Percentiles rank a stretch among this genome's conserved stretches.
Evolutionary conservation across 306 rosid genomes (phyloP).

Genomic region (Biancaea sappan): DNA sequence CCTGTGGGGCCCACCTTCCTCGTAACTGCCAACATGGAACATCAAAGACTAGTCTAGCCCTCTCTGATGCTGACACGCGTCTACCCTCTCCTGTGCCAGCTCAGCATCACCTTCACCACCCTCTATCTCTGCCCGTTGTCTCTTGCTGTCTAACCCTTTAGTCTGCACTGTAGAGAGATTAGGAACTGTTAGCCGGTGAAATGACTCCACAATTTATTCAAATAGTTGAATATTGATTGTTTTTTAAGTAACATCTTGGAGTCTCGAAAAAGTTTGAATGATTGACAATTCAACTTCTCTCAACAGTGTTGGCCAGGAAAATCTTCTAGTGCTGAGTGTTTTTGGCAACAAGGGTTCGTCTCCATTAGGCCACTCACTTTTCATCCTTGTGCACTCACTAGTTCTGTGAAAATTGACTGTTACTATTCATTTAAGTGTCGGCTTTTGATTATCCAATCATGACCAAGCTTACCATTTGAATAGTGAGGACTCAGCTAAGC

Average conservation of each 20-base stretch:
- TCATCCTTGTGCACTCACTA: background rate
- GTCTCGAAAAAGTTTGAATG: too few species aligned
- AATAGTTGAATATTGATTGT: too few species aligned
- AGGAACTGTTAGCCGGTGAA: too few species aligned
- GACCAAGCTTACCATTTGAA: background rate
- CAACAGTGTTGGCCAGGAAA: constrained; percentile 54
- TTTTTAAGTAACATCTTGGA: too few species aligned
- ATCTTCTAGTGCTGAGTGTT: constrained; percentile 51
- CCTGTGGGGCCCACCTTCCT: constrained; percentile 36
- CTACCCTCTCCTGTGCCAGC: background rate
- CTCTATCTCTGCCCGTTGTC: constrained; percentile 20
- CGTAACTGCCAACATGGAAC: constrained; percentile 19
- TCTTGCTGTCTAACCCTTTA: constrained; percentile 1
- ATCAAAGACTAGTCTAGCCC: constrained; percentile 9
- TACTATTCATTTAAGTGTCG: background rate
- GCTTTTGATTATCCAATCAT: background rate
- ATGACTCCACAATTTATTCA: too few species aligned
- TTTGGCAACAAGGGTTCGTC: constrained; percentile 48
- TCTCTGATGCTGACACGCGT: constrained; percentile 34
- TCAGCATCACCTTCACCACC: background rate
- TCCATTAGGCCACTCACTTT: background rate
- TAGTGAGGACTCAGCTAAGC: background rate
- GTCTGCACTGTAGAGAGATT: too few species aligned
- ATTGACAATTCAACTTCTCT: constrained; percentile 46
- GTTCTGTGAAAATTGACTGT: background rate